Conservation (phyloP, 371 early-diverging fungal species). For the Mucor racemosus region DNA sequence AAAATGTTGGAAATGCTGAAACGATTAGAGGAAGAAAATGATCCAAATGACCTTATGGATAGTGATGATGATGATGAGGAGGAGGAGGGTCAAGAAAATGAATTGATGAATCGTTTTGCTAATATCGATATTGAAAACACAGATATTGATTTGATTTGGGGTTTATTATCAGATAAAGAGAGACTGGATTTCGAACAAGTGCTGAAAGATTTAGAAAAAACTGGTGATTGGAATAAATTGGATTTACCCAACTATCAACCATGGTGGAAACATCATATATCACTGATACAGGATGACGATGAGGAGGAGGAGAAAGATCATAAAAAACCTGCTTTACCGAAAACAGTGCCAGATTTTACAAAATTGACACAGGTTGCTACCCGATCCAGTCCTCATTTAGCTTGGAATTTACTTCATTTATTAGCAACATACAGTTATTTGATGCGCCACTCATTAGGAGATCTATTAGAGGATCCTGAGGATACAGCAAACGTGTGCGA, state of each 20-base stretch:
- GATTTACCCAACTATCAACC: conserved; percentile 36
- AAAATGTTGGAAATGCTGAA: conserved; percentile 61
- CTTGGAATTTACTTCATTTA: conserved; percentile 38
- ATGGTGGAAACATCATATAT: conserved; percentile 38
- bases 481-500: conserved; percentile 19
- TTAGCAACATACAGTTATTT: conserved; percentile 42
- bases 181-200: conserved; percentile 55
- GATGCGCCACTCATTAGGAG: conserved; percentile 42
- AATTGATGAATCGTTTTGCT: conserved; percentile 52
- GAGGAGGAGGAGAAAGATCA: conserved; percentile 9
- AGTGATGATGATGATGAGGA: conserved; percentile 36
- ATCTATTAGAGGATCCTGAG: conserved; percentile 30
- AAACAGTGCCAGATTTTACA: conserved; percentile 22
- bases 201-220: conserved; percentile 3
- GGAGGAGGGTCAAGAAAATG: conserved; percentile 38
- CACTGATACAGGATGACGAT: conserved; percentile 12
- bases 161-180: conserved; percentile 57
- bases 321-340: conserved; percentile 9
- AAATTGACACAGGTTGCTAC: conserved; percentile 22
- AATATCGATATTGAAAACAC: conserved; percentile 57
- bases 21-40: conserved; percentile 56
- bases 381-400: conserved; percentile 24
- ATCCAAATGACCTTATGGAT: conserved; percentile 20
- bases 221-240: conserved; percentile 15
- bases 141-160: conserved; percentile 58